These are phyloP conservation scores for Paspalum vaginatum DNA, from an alignment of 176 grass and related monocot species.

Conservation along the genomic window DNA sequence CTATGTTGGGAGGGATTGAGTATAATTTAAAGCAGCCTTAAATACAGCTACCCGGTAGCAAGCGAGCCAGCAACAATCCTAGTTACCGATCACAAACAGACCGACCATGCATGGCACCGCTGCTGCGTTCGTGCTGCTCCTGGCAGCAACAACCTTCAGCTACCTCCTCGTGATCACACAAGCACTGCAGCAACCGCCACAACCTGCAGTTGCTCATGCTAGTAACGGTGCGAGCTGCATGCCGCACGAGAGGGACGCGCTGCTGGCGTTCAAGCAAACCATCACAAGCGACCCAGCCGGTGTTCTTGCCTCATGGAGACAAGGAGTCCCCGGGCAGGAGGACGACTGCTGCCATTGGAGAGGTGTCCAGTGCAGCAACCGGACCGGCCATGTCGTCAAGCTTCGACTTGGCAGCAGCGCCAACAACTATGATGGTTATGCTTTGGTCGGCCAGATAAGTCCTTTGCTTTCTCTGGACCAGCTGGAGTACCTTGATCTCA, in stretches of 20 bases:
- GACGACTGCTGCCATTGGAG: constrained; percentile 31
- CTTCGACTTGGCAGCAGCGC: constrained; percentile 22
- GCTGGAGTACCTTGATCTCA: constrained; percentile 35
- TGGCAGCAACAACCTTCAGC: not conserved
- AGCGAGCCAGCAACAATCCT: too few relatives aligned
- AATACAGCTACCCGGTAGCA: too few relatives aligned
- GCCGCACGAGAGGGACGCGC: constrained; percentile 5
- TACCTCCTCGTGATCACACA: not conserved
- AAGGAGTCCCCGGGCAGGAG: not conserved
- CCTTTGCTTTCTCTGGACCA: constrained; percentile 19
- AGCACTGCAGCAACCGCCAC: not conserved
- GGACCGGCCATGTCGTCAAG: constrained; percentile 14
- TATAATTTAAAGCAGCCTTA: too few relatives aligned
- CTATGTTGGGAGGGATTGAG: too few relatives aligned
- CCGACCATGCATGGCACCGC: not conserved
- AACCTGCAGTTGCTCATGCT: not conserved
- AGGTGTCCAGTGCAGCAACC: constrained; percentile 30
- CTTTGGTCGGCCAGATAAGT: constrained; percentile 35
- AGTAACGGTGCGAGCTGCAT: not conserved
- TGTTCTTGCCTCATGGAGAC: constrained; percentile 23
- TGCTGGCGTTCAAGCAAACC: constrained; percentile 39
- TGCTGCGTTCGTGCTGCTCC: not conserved
- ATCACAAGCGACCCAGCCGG: not conserved
- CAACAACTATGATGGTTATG: not conserved
- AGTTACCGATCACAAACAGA: too few relatives aligned